These are phyloP conservation scores for Zygosaccharomyces kombuchaensis DNA, from an alignment of 805 yeast species.

Conservation along the genomic window DNA sequence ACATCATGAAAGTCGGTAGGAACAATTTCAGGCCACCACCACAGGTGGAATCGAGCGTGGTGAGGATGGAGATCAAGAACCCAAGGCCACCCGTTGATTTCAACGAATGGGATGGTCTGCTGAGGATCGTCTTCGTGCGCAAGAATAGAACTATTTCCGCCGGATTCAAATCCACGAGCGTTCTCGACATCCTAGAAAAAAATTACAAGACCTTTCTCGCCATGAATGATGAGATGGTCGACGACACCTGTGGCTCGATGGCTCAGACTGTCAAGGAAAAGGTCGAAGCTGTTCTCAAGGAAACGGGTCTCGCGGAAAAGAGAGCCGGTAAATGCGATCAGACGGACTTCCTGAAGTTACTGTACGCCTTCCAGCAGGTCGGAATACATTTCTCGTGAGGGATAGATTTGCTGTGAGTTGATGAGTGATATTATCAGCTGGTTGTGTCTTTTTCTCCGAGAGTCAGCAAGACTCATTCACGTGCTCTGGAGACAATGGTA, in stretches of 20 bases:
- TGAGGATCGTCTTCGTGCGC: constrained; percentile 87
- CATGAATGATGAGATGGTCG: constrained; percentile 43
- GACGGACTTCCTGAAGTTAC: constrained; percentile 79
- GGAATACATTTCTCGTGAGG: constrained; percentile 89
- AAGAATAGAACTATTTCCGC: constrained; percentile 92
- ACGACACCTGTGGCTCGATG: constrained; percentile 41
- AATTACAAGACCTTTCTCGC: constrained; percentile 78
- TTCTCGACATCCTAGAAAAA: constrained; percentile 75
- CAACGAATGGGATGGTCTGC: constrained; percentile 94
- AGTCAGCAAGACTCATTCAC: neutral
- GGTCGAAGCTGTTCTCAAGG: constrained; percentile 66
- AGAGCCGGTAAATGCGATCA: constrained; percentile 95
- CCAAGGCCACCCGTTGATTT: constrained; percentile 95
- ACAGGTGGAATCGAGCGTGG: constrained; percentile 95
- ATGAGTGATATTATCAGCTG: neutral
- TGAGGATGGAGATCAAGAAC: constrained; percentile 81
- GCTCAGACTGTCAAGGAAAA: constrained; percentile 54
- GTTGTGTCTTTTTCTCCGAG: neutral
- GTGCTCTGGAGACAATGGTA: neutral
- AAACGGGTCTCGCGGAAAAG: constrained; percentile 76
- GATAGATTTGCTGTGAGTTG: neutral
- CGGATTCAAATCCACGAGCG: constrained; percentile 80
- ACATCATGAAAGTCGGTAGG: constrained; percentile 96
- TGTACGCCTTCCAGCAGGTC: constrained; percentile 93
- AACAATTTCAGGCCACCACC: constrained; percentile 98